Evolutionary conservation across 2,329 filamentous ascomycete species (phyloP).

Genomic region (Daldinia sp.): DNA sequence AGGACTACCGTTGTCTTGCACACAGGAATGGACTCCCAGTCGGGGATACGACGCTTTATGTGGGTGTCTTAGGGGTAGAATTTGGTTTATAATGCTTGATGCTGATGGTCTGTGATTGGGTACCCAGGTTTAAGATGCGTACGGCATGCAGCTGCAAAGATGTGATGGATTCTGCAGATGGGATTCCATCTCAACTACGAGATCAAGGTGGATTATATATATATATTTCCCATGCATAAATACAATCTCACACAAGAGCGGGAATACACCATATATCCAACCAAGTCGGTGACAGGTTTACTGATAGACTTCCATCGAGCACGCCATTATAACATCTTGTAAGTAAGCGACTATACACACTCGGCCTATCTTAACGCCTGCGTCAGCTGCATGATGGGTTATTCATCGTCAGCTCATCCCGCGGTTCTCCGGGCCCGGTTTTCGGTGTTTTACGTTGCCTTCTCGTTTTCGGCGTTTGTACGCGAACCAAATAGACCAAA

Average conservation of each 20-base stretch:
- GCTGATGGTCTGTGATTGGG: background rate
- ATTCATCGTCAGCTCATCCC: background rate
- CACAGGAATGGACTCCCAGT: background rate
- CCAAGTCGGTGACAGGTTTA: background rate
- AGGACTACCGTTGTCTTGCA: background rate
- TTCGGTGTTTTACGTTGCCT: background rate
- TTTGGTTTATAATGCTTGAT: background rate
- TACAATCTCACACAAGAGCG: background rate
- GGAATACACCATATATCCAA: background rate
- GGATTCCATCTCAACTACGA: background rate
- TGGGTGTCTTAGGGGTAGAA: background rate
- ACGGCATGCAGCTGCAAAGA: background rate
- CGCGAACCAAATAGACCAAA: background rate
- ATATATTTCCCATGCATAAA: no score
- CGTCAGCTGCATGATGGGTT: background rate
- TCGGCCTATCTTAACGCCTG: background rate
- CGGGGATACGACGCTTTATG: background rate
- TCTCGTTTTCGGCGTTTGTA: constrained; percentile 9
- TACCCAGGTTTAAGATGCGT: background rate
- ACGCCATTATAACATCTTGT: background rate
- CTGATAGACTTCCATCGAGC: background rate
- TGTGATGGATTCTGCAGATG: background rate
- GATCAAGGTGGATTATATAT: background rate
- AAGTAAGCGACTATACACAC: background rate
- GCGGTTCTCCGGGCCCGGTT: background rate